A percentile compares a stretch with the other conserved stretches of the same genome.
Conservation (phyloP, 257 asterid genomes). For the Oldenlandia corymbosa region DNA sequence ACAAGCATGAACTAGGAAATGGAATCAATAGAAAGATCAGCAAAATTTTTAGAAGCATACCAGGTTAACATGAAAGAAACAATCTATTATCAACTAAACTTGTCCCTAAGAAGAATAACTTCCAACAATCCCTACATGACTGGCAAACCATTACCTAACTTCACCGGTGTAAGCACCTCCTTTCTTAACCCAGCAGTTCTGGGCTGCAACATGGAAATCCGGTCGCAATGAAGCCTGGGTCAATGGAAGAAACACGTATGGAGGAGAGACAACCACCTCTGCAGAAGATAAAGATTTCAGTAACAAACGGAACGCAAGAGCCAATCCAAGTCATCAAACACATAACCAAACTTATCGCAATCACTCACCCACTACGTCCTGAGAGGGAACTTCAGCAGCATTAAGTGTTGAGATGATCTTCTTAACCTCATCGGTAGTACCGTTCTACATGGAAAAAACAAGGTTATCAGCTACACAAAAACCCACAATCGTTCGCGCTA, state of each 20-base stretch:
- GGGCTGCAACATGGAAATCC: constrained; percentile 93
- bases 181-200: constrained; percentile 96
- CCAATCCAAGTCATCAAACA: too few relatives aligned
- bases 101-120: neutral
- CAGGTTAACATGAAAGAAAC: neutral
- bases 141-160: constrained; percentile 53
- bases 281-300: constrained; percentile 22
- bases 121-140: neutral
- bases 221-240: constrained; percentile 60
- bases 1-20: too few relatives aligned
- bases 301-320: neutral
- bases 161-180: constrained; percentile 99
- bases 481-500: neutral
- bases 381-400: constrained; percentile 78
- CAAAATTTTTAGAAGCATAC: neutral
- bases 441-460: constrained; percentile 50
- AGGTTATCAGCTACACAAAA: neutral
- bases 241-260: constrained; percentile 71
- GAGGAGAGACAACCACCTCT: constrained; percentile 99
- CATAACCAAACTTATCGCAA: neutral
- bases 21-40: too few relatives aligned
- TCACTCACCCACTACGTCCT: constrained; percentile 85
- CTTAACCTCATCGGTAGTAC: constrained; percentile 83
- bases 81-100: neutral
- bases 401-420: constrained; percentile 73